Percentiles rank a stretch among this genome's conserved stretches.
Evolutionary conservation across 371 early-diverging fungal species (phyloP).

Genomic region (Mucor lusitanicus): DNA sequence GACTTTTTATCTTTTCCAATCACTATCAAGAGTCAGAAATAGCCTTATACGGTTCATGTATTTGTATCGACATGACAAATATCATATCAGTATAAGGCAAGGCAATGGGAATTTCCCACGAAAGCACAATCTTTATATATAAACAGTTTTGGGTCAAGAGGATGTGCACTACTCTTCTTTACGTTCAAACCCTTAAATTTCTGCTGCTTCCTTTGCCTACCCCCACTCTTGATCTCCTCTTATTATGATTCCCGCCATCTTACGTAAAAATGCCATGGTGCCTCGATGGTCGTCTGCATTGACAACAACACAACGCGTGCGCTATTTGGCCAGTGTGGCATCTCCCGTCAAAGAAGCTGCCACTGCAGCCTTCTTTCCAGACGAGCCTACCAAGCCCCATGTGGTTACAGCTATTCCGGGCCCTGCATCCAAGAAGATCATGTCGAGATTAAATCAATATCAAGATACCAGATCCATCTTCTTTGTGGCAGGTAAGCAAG

Average conservation of each 20-base stretch:
- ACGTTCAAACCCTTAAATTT: too few species aligned
- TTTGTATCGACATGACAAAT: constrained; percentile 11
- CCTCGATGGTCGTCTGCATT: not conserved
- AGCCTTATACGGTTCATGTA: constrained; percentile 11
- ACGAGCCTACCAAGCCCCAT: constrained; percentile 41
- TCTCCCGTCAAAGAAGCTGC: constrained; percentile 7
- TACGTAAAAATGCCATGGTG: not conserved
- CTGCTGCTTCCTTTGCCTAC: not conserved
- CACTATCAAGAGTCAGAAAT: not conserved
- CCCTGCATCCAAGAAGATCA: constrained; percentile 38
- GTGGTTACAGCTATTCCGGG: constrained; percentile 48
- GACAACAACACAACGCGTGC: not conserved
- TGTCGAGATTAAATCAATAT: constrained; percentile 35
- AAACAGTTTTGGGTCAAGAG: not conserved
- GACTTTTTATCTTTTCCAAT: not conserved
- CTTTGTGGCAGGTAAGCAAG: constrained; percentile 47
- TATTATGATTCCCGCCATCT: constrained; percentile 8
- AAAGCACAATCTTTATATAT: not conserved
- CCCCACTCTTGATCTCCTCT: not conserved
- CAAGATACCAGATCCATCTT: constrained; percentile 52
- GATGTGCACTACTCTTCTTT: too few species aligned
- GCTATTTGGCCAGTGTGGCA: constrained; percentile 8
- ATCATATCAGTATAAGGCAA: constrained; percentile 4
- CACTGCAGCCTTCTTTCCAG: constrained; percentile 14
- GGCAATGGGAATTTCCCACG: constrained; percentile 10